phyloP scores from a whole-genome alignment of 805 yeast genomes.

The Monosporozyma unispora region DNA sequence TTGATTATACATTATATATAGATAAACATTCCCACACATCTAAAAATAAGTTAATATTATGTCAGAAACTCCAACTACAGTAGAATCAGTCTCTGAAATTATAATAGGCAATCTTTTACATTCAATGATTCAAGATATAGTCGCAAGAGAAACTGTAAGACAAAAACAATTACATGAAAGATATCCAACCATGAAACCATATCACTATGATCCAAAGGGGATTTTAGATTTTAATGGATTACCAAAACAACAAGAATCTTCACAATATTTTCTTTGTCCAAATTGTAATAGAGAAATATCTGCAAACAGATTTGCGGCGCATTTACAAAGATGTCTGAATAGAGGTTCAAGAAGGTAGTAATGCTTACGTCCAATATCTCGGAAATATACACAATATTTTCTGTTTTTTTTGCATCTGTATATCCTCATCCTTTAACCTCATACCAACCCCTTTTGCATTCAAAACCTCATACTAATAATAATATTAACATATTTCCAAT shows the following conservation, averaged over 20 bases:
- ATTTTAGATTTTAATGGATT: constrained; percentile 22
- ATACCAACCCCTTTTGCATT: background rate
- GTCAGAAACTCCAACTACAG: constrained; percentile 11
- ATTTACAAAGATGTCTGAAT: constrained; percentile 79
- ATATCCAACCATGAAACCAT: constrained; percentile 21
- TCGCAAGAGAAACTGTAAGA: constrained; percentile 20
- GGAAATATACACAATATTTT: background rate
- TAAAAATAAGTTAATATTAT: constrained; percentile 1
- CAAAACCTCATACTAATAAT: no score
- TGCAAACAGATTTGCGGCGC: constrained; percentile 88
- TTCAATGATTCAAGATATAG: constrained; percentile 26
- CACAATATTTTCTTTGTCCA: constrained; percentile 60
- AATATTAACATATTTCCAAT: no score
- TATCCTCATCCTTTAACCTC: background rate
- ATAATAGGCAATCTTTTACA: constrained; percentile 22
- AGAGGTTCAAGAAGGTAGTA: constrained; percentile 46
- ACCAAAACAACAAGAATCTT: constrained; percentile 27
- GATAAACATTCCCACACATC: background rate
- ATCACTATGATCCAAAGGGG: constrained; percentile 21
- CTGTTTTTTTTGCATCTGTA: background rate
- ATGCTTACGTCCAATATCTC: background rate
- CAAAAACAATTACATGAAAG: constrained; percentile 16
- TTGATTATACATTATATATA: background rate
- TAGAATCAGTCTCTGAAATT: constrained; percentile 18
- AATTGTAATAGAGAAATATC: constrained; percentile 83